Percentiles rank a stretch among this genome's conserved stretches.
Conservation (phyloP, 1,139 yeast species). For the Diutina mesorugosa region DNA sequence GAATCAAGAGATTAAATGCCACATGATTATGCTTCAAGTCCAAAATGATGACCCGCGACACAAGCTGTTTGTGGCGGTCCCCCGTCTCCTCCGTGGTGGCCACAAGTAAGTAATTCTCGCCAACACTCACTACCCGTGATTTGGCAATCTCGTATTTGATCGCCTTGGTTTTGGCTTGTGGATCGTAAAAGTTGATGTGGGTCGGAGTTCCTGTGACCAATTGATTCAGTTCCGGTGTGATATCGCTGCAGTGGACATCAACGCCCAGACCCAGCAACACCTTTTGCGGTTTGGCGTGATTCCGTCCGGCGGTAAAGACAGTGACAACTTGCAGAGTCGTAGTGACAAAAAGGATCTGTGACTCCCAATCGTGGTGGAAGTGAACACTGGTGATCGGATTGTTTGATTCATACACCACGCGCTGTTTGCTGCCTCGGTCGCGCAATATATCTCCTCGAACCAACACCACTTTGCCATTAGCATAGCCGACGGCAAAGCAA, state of each 20-base stretch:
- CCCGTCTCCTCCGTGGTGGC: slow-evolving; percentile 27
- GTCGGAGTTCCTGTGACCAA: slow-evolving; percentile 44
- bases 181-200: slow-evolving; percentile 40
- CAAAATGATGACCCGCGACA: slow-evolving; percentile 45
- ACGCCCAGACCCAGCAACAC: slow-evolving; percentile 60
- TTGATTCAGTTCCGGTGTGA: slow-evolving; percentile 23
- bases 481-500: slow-evolving; percentile 70
- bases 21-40: slow-evolving; percentile 62
- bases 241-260: slow-evolving; percentile 52
- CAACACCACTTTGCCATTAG: slow-evolving; percentile 74
- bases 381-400: slow-evolving; percentile 78
- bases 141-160: slow-evolving; percentile 50
- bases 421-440: slow-evolving; percentile 84
- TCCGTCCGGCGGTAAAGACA: slow-evolving; percentile 69
- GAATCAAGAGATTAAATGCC: slow-evolving; percentile 55
- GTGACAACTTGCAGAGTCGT: slow-evolving; percentile 63
- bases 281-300: slow-evolving; percentile 53
- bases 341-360: slow-evolving; percentile 36
- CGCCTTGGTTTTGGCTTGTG: slow-evolving; percentile 42
- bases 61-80: slow-evolving; percentile 6
- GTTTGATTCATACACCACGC: slow-evolving; percentile 54
- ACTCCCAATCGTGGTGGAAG: slow-evolving; percentile 32
- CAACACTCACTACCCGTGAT: slow-evolving; percentile 32
- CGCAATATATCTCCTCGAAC: slow-evolving; percentile 79
- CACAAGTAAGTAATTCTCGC: slow-evolving; percentile 37